phyloP scores from a whole-genome alignment of 352 stramenopile species.

The Phytophthora cryptogea region DNA sequence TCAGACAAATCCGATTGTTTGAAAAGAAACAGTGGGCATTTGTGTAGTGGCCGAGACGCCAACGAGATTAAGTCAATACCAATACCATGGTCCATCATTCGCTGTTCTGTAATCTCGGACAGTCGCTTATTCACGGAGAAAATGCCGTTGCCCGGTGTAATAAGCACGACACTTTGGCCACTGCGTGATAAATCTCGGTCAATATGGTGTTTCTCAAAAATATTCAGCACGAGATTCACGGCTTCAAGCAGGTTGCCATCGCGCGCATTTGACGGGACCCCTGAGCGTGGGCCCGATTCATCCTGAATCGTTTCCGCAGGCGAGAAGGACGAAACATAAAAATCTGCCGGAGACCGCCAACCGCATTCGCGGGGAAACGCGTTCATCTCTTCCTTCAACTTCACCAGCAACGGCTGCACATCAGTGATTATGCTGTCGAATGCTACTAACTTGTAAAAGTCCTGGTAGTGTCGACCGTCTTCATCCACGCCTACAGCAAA shows the following conservation, averaged over 20 bases:
- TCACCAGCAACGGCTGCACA: constrained; percentile 65
- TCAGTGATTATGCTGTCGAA: constrained; percentile 78
- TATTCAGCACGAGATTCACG: constrained; percentile 98
- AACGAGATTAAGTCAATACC: constrained; percentile 98
- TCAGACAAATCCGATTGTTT: constrained; percentile 78
- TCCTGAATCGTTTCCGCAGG: constrained; percentile 19
- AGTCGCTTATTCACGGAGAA: constrained; percentile 97
- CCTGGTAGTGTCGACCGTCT: constrained; percentile 78
- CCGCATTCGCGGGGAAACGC: constrained; percentile 70
- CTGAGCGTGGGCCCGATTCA: constrained; percentile 32
- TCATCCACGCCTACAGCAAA: constrained; percentile 79
- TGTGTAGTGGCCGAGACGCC: constrained; percentile 95
- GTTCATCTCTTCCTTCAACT: constrained; percentile 83
- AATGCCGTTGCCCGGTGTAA: constrained; percentile 95
- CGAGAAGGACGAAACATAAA: constrained; percentile 42
- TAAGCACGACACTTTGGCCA: constrained; percentile 96
- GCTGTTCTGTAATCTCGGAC: constrained; percentile 97
- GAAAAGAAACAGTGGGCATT: constrained; percentile 98
- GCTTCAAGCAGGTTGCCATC: constrained; percentile 97
- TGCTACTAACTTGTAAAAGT: constrained; percentile 87
- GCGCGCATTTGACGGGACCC: constrained; percentile 63
- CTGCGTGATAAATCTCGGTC: constrained; percentile 96
- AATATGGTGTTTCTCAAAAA: constrained; percentile 99
- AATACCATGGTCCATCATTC: constrained; percentile 99
- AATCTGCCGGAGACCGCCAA: constrained; percentile 56